Evolutionary conservation across 306 rosid species (phyloP).

Genomic region (Medicago ruthenica): DNA sequence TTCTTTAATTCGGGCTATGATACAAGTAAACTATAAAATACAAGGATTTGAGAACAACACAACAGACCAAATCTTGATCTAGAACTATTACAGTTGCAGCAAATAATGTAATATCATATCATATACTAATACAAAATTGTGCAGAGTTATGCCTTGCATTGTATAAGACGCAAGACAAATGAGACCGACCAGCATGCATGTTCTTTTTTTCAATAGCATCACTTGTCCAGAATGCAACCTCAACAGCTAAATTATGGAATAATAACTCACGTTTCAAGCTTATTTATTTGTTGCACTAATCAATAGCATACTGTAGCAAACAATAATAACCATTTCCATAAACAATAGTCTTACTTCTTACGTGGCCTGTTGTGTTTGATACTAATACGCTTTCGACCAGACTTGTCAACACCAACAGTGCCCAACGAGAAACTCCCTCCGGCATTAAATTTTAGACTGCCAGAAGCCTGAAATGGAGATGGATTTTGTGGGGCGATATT

Average conservation of each 20-base stretch:
- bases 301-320: slow-evolving; percentile 29
- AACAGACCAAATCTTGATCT: slow-evolving; percentile 50
- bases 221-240: slow-evolving; percentile 41
- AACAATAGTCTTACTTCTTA: slow-evolving; percentile 60
- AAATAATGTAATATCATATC: slow-evolving; percentile 44
- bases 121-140: slow-evolving; percentile 69
- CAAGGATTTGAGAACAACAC: slow-evolving; percentile 37
- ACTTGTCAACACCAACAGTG: slow-evolving; percentile 71
- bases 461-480: slow-evolving; percentile 76
- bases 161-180: slow-evolving; percentile 41
- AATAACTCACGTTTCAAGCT: slow-evolving; percentile 37
- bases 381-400: slow-evolving; percentile 60
- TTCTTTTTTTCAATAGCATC: slow-evolving; percentile 37
- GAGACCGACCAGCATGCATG: slow-evolving; percentile 31
- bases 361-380: slow-evolving; percentile 56
- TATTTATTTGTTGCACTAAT: slow-evolving; percentile 38
- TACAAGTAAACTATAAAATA: slow-evolving; percentile 61
- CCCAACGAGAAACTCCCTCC: slow-evolving; percentile 92
- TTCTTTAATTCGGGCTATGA: slow-evolving; percentile 57
- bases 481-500: slow-evolving; percentile 64
- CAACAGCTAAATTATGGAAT: slow-evolving; percentile 29
- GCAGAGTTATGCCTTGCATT: slow-evolving; percentile 50
- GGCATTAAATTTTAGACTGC: slow-evolving; percentile 63
- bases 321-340: slow-evolving; percentile 19
- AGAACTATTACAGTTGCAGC: slow-evolving; percentile 52